Evolutionary conservation across 2,329 filamentous ascomycete genomes (phyloP).

Genomic region (Pseudocercospora crystallina): DNA sequence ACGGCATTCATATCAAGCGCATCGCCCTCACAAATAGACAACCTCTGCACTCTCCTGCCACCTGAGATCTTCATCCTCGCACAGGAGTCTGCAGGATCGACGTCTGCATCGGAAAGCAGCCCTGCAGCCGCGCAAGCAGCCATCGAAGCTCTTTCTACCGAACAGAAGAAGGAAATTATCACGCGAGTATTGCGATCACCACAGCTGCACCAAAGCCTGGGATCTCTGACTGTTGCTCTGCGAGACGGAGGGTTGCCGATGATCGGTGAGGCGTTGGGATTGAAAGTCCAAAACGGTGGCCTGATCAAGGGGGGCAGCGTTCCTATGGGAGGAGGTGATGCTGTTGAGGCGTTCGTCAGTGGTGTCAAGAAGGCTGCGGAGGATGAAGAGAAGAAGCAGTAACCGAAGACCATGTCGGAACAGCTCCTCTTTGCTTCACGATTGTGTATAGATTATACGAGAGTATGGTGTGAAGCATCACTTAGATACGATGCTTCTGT

Average conservation of each 20-base stretch:
- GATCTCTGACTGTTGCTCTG: conserved; percentile 81
- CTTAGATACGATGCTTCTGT: no score
- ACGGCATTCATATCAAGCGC: conserved; percentile 72
- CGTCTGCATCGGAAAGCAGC: conserved; percentile 60
- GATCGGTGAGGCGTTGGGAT: conserved; percentile 79
- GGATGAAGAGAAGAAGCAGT: conserved; percentile 46
- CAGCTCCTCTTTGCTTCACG: no score
- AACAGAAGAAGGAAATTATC: conserved; percentile 78
- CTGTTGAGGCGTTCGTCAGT: conserved; percentile 86
- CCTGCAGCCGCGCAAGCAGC: conserved; percentile 67
- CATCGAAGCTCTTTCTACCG: conserved; percentile 68
- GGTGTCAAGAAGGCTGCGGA: conserved; percentile 80
- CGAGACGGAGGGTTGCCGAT: conserved; percentile 87
- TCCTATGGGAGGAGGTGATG: conserved; percentile 82
- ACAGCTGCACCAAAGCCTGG: conserved; percentile 84
- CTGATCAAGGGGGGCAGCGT: conserved; percentile 74
- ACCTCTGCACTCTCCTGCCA: conserved; percentile 75
- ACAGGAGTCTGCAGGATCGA: conserved; percentile 60
- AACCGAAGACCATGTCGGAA: not conserved
- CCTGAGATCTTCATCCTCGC: conserved; percentile 74
- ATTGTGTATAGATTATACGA: no score
- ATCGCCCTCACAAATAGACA: conserved; percentile 65
- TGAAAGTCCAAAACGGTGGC: conserved; percentile 82
- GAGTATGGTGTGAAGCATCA: no score
- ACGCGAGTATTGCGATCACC: conserved; percentile 82